phyloP scores from a whole-genome alignment of 139 green algal genomes.

The Edaphochlamys debaryana region DNA sequence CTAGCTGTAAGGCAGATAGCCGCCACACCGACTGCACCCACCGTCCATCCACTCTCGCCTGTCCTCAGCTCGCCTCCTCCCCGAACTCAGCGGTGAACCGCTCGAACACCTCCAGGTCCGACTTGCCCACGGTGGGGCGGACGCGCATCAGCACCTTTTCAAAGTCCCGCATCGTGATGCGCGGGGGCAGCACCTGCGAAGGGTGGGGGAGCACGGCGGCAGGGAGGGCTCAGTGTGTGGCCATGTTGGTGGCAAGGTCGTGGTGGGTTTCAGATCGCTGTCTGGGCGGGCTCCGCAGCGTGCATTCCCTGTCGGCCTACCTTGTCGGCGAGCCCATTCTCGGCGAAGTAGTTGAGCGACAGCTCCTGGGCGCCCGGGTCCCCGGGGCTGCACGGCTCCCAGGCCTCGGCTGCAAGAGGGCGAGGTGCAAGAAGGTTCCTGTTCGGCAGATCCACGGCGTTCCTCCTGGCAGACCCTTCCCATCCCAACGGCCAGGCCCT shows the following conservation, averaged over 20 bases:
- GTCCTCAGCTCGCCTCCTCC: conserved; percentile 81
- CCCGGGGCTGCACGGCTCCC: conserved; percentile 85
- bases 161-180: conserved; percentile 89
- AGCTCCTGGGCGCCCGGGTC: conserved; percentile 72
- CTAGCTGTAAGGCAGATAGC: too few species aligned
- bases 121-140: conserved; percentile 90
- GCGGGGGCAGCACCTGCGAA: conserved; percentile 70
- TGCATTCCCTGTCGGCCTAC: too few species aligned
- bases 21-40: too few species aligned
- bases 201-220: not conserved
- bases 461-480: too few species aligned
- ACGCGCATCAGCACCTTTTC: conserved; percentile 88
- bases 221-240: not conserved
- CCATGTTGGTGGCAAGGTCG: too few species aligned
- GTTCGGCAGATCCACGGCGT: too few species aligned
- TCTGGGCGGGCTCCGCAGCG: too few species aligned
- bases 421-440: not conserved
- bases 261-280: too few species aligned
- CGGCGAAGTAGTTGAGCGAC: conserved; percentile 80
- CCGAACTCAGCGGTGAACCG: conserved; percentile 98
- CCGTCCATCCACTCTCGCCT: too few species aligned
- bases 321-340: conserved; percentile 81
- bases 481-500: too few species aligned
- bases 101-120: conserved; percentile 90
- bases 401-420: conserved; percentile 38